Conservation (phyloP, 768 basidiomycete genomes). For the Pleurotus ostreatus region DNA sequence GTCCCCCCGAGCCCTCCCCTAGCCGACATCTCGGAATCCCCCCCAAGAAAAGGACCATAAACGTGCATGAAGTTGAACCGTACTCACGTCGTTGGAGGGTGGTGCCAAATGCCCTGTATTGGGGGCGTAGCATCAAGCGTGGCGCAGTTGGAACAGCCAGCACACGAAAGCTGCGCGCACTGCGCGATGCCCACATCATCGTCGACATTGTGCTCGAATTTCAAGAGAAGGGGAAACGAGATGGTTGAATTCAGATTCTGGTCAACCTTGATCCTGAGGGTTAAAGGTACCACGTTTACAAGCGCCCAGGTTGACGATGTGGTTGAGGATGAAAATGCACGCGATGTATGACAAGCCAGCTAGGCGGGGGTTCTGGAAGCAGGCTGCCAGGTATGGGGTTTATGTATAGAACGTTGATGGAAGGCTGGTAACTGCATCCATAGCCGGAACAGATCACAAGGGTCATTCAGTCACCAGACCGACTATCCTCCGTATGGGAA, state of each 20-base stretch:
- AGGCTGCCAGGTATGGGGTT: neutral
- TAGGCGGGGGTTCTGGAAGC: neutral
- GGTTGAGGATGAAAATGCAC: neutral
- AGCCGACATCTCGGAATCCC: neutral
- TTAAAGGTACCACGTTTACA: neutral
- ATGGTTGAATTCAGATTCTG: neutral
- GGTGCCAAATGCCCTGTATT: constrained; percentile 8
- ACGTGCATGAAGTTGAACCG: neutral
- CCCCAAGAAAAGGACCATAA: neutral
- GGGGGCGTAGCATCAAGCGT: constrained; percentile 4
- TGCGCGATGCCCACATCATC: constrained; percentile 5
- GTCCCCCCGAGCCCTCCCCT: neutral
- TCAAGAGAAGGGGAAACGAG: neutral
- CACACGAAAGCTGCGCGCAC: neutral
- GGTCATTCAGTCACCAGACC: constrained; percentile 5
- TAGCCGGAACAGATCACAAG: constrained; percentile 2
- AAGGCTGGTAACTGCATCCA: neutral
- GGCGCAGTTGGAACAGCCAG: neutral
- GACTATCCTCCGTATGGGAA: constrained; percentile 1
- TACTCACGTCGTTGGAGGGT: constrained; percentile 7
- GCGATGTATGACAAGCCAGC: neutral
- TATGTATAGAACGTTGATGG: neutral
- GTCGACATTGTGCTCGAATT: constrained; percentile 2
- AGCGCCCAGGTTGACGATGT: neutral
- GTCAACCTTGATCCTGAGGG: neutral